Conservation (phyloP, 2,329 filamentous ascomycete genomes). For the Raffaelea albimanens region DNA sequence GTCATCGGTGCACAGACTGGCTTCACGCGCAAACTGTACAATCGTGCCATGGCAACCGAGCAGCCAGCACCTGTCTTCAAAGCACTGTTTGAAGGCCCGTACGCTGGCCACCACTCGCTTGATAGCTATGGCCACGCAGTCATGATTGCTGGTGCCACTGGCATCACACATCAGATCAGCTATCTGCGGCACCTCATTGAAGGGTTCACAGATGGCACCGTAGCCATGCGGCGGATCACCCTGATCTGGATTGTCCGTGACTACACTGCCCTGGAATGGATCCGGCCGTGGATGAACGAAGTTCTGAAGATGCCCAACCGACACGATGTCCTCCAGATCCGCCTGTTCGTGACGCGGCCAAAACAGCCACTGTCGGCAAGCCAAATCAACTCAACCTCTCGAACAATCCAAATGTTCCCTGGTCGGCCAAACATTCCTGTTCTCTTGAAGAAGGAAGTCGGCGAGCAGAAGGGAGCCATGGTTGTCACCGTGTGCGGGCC, state of each 20-base stretch:
- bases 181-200: slow-evolving; percentile 71
- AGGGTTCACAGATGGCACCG: slow-evolving; percentile 58
- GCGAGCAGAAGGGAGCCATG: slow-evolving; percentile 78
- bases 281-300: slow-evolving; percentile 71
- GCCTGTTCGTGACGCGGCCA: slow-evolving; percentile 84
- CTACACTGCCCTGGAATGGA: slow-evolving; percentile 85
- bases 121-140: slow-evolving; percentile 88
- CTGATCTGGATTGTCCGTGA: slow-evolving; percentile 92
- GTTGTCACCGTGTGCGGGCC: slow-evolving; percentile 74
- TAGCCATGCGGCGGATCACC: slow-evolving; percentile 71
- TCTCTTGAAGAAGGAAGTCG: slow-evolving; percentile 72
- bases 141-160: slow-evolving; percentile 84
- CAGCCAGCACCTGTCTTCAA: slow-evolving; percentile 49
- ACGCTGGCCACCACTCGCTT: slow-evolving; percentile 72
- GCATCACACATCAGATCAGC: slow-evolving; percentile 90
- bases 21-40: slow-evolving; percentile 74
- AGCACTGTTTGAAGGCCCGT: slow-evolving; percentile 83
- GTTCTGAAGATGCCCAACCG: slow-evolving; percentile 71
- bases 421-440: slow-evolving; percentile 76
- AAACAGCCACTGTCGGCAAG: slow-evolving; percentile 61
- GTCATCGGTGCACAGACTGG: slow-evolving; percentile 82
- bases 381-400: slow-evolving; percentile 56
- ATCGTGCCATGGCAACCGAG: slow-evolving; percentile 50
- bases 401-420: slow-evolving; percentile 83
- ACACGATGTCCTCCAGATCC: slow-evolving; percentile 73